Conservation (phyloP, 1,139 yeast species). For the Magnusiomyces paraingens region DNA sequence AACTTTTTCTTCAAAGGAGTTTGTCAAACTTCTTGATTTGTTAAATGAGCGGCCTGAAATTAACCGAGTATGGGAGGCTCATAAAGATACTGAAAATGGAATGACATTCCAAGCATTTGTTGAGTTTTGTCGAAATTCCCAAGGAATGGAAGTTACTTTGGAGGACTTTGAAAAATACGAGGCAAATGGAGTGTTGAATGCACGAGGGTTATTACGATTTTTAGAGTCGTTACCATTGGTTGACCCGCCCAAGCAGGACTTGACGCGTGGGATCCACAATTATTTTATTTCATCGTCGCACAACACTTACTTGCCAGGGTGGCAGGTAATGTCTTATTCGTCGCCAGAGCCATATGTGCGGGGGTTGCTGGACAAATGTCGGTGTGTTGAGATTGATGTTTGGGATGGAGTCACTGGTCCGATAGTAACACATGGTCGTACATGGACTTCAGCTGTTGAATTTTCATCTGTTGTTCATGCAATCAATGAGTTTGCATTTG, state of each 20-base stretch:
- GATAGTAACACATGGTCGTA: constrained; percentile 81
- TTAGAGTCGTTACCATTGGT: background rate
- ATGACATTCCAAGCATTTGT: constrained; percentile 39
- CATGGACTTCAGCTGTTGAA: constrained; percentile 69
- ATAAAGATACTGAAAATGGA: constrained; percentile 17
- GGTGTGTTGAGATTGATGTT: constrained; percentile 87
- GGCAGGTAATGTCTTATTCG: constrained; percentile 88
- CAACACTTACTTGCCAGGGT: constrained; percentile 82
- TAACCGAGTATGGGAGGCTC: constrained; percentile 35
- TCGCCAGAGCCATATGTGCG: constrained; percentile 88
- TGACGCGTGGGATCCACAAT: constrained; percentile 67
- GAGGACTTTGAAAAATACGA: background rate
- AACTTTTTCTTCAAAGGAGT: constrained; percentile 57
- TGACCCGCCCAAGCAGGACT: constrained; percentile 35
- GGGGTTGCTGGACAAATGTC: constrained; percentile 83
- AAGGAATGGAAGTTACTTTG: constrained; percentile 28
- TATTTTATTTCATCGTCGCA: constrained; percentile 91
- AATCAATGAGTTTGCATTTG: constrained; percentile 77
- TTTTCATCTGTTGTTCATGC: constrained; percentile 60
- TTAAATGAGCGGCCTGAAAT: constrained; percentile 49
- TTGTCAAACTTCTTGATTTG: constrained; percentile 59
- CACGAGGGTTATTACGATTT: background rate
- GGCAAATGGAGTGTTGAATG: background rate
- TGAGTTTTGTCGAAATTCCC: constrained; percentile 45
- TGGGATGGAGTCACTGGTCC: constrained; percentile 92